A percentile compares a stretch with the other conserved stretches of the same genome.
These are phyloP conservation scores for Cucurbita pepo DNA, from an alignment of 306 rosid genomes.

Conservation along the genomic window DNA sequence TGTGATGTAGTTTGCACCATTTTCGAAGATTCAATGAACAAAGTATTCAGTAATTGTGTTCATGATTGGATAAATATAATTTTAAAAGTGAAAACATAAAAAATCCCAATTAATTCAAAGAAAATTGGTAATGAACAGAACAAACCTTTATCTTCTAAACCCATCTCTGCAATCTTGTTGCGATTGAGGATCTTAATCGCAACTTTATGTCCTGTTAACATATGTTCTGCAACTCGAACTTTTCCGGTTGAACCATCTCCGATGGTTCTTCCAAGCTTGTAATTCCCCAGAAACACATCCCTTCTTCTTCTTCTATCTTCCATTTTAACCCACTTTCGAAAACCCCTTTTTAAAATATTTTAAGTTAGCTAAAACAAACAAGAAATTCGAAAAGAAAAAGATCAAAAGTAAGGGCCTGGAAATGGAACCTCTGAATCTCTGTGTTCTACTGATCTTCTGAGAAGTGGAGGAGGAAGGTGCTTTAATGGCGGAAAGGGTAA, in stretches of 20 bases:
- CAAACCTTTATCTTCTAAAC: conserved; percentile 89
- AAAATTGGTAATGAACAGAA: not conserved
- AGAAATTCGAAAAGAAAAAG: too few relatives aligned
- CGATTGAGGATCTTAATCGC: conserved; percentile 94
- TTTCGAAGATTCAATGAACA: too few relatives aligned
- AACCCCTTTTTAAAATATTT: not conserved
- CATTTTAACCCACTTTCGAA: conserved; percentile 35
- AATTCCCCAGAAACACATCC: conserved; percentile 47
- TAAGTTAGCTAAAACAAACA: too few relatives aligned
- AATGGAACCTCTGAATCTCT: too few relatives aligned
- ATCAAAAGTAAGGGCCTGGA: too few relatives aligned
- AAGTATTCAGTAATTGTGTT: too few relatives aligned
- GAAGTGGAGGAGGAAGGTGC: not conserved
- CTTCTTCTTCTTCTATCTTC: conserved; percentile 29
- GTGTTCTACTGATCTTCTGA: too few relatives aligned
- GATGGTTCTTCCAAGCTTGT: conserved; percentile 89
- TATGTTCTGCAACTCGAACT: conserved; percentile 87
- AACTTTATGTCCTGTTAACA: conserved; percentile 71
- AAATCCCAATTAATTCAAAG: too few relatives aligned
- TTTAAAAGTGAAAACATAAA: too few relatives aligned
- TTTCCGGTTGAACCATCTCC: conserved; percentile 87
- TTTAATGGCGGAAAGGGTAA: not conserved
- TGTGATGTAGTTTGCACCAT: too few relatives aligned
- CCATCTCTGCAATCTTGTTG: conserved; percentile 63
- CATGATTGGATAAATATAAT: too few relatives aligned